Evolutionary conservation across 1,139 yeast genomes (phyloP), one percentile per base, ranked within the genome.

Genomic region (Geotrichum aggregatum): DNA sequence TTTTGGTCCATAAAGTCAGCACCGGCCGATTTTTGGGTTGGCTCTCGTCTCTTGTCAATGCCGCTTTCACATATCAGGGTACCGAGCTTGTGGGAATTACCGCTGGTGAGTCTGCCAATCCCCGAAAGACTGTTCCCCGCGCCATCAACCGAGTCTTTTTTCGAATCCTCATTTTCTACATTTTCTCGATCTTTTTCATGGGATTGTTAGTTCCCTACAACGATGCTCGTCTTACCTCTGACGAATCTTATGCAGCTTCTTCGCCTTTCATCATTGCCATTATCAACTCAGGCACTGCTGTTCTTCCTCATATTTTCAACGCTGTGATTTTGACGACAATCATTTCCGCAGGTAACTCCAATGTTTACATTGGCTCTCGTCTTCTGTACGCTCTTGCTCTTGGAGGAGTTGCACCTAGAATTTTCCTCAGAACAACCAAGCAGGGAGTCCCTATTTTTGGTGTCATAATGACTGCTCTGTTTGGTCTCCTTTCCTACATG

Each of bases 271-370:
- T 76, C 52, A 78, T 79, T 58, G 83, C 83, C 31, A 77, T 79
- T 49, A 67, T 77, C 59, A 83, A 83, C 66, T 79, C 87, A 2
- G 91, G 92, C 45, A 86, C 92, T 72, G 38, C 52, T 14, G 46
- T 42, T 41, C 68, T 80, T 69, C 62, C 60, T 14, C 79, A 82
- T 61, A 82, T 85, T 53, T 83, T 86, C 73, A 86, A 85, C 66
- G 94, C 87, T 21, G 84, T 85, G 44, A 82, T 86, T 58, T 69
- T 84, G 47, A 63, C 77, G 35, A 83, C 94, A 26, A 79, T 85
- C 58, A 73, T 84, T 50, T 83, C 91, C 16, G 94, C 94, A 22
- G 94, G 85, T 63, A 86, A 85, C 71, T 83, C 91, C n/a, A 83
- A 84, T 65, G 76, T 86, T 47, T 86, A 86, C 68, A 80, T 84